Evolutionary conservation across 768 basidiomycete genomes (phyloP).

Genomic region (Lactifluus piperatus): DNA sequence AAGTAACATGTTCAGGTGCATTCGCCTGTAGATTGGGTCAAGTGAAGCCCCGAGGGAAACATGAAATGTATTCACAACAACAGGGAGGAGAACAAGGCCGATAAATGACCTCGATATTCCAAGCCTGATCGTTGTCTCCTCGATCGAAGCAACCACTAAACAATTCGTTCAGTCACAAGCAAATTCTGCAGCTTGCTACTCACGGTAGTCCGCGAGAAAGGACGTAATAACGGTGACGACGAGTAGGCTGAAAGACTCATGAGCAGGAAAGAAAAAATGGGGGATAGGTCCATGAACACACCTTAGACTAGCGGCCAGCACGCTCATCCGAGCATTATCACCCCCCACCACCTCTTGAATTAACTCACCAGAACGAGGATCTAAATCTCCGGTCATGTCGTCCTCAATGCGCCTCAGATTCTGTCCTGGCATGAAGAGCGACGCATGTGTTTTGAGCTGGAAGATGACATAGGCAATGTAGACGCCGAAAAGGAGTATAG

Average conservation of each 20-base stretch:
- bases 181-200: slow-evolving; percentile 26
- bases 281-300: slow-evolving; percentile 19
- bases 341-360: slow-evolving; percentile 30
- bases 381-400: no score
- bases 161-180: neutral
- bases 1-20: slow-evolving; percentile 78
- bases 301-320: slow-evolving; percentile 52
- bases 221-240: slow-evolving; percentile 71
- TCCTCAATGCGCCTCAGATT: slow-evolving; percentile 27
- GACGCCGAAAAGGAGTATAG: slow-evolving; percentile 61
- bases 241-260: slow-evolving; percentile 42
- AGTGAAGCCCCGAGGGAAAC: neutral
- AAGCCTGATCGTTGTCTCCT: slow-evolving; percentile 79
- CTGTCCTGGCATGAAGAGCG: slow-evolving; percentile 40
- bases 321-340: slow-evolving; percentile 59
- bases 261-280: neutral
- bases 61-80: slow-evolving; percentile 49
- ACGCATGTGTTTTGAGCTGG: slow-evolving; percentile 54
- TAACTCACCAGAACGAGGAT: neutral
- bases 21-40: slow-evolving; percentile 42
- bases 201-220: slow-evolving; percentile 83
- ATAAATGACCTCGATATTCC: slow-evolving; percentile 79
- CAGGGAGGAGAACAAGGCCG: slow-evolving; percentile 76
- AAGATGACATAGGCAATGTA: slow-evolving; percentile 41
- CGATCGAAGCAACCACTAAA: slow-evolving; percentile 82